Conservation (phyloP, 179 eudicot species). For the Silene coronaria region DNA sequence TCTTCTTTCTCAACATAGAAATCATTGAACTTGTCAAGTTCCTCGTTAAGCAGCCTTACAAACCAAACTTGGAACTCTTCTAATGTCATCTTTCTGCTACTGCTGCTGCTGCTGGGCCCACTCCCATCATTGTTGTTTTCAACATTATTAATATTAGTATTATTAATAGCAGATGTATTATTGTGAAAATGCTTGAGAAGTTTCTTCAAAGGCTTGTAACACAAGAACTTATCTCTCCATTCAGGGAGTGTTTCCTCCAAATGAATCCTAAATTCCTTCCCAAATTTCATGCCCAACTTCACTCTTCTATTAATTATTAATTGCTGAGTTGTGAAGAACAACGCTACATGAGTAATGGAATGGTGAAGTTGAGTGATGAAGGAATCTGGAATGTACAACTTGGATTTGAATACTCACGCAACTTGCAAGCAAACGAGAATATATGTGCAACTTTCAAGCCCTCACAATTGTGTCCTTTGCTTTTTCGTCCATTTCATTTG, state of each 20-base stretch:
- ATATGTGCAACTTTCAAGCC: not conserved
- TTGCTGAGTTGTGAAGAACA: not conserved
- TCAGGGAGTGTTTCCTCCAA: constrained; percentile 81
- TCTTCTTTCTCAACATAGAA: constrained; percentile 90
- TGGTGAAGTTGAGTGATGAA: not conserved
- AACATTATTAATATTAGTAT: not conserved
- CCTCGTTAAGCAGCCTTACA: constrained; percentile 58
- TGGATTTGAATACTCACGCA: not conserved
- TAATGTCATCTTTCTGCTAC: constrained; percentile 24
- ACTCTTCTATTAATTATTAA: not conserved
- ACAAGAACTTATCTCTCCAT: constrained; percentile 81
- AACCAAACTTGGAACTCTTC: constrained; percentile 72
- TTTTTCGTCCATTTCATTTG: too few relatives aligned
- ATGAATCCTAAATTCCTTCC: constrained; percentile 68
- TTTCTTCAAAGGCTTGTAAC: constrained; percentile 78
- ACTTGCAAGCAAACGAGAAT: not conserved
- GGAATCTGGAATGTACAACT: constrained; percentile 15
- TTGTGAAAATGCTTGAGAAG: constrained; percentile 56
- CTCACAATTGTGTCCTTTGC: too few relatives aligned
- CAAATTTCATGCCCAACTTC: constrained; percentile 63
- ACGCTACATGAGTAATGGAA: too few relatives aligned
- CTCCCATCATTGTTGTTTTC: constrained; percentile 13
- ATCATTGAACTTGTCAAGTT: constrained; percentile 87
- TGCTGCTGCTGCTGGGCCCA: constrained; percentile 16
- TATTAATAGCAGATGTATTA: not conserved